These are phyloP conservation scores for Phytophthora fragariae DNA, from an alignment of 352 stramenopile species.

Conservation along the genomic window DNA sequence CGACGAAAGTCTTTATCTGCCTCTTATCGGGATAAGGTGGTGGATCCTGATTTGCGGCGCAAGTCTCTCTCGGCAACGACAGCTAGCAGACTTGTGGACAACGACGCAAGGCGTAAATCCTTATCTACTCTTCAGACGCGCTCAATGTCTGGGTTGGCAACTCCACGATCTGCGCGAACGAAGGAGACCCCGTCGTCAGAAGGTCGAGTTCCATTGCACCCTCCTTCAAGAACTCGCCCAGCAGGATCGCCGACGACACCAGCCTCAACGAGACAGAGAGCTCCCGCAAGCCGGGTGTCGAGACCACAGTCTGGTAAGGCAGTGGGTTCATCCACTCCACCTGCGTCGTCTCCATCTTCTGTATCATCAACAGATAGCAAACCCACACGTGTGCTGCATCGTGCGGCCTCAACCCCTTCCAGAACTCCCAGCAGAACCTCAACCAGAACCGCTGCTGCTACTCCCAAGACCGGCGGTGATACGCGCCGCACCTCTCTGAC, in stretches of 20 bases:
- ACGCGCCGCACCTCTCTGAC: slow-evolving; percentile 31
- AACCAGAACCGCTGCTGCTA: slow-evolving; percentile 17
- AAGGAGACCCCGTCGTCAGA: slow-evolving; percentile 22
- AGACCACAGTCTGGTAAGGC: slow-evolving; percentile 31
- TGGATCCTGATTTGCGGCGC: slow-evolving; percentile 48
- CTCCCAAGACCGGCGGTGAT: slow-evolving; percentile 12
- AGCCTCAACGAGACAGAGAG: slow-evolving; percentile 24
- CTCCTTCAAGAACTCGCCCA: slow-evolving; percentile 30
- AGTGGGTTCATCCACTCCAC: slow-evolving; percentile 26
- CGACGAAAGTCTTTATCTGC: slow-evolving; percentile 53
- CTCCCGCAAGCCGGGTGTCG: slow-evolving; percentile 34
- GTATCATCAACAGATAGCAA: slow-evolving; percentile 27
- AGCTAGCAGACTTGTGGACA: slow-evolving; percentile 31
- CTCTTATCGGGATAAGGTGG: slow-evolving; percentile 26
- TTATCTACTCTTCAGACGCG: slow-evolving; percentile 54
- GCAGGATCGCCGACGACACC: slow-evolving; percentile 27
- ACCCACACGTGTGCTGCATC: slow-evolving; percentile 37
- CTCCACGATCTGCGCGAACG: slow-evolving; percentile 33
- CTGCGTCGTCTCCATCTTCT: slow-evolving; percentile 32
- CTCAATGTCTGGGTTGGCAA: slow-evolving; percentile 30
- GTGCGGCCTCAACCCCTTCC: slow-evolving; percentile 21
- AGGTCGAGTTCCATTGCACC: slow-evolving; percentile 31
- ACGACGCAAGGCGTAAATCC: slow-evolving; percentile 49
- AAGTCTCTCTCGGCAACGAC: slow-evolving; percentile 51
- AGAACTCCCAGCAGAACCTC: slow-evolving; percentile 13